Evolutionary conservation across 768 basidiomycete genomes (phyloP), one percentile per base, ranked within the genome.

Genomic region (Rhodosporidiobolus odoratus): DNA sequence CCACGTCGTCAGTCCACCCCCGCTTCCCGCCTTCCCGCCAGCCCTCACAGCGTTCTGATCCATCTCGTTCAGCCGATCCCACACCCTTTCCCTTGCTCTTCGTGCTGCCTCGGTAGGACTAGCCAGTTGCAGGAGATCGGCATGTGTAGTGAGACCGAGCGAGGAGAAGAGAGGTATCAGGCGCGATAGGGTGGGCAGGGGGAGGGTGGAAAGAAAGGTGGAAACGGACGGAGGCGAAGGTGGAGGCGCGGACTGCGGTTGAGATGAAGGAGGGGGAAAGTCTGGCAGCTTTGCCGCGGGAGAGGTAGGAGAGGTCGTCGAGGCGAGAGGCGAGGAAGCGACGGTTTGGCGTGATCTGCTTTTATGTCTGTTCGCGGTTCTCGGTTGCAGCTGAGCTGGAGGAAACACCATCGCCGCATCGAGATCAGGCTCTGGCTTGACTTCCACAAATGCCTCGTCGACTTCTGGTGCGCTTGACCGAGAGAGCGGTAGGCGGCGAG

Each of bases 201-300:
- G 58, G 58, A 74, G 69, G 16, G 68, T 60, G 41, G 32, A 9
- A 41, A 73, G 59, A 52, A 73, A 73, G 35, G 48, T 6, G 2
- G 65, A 38, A 54, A 68, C 45, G 40, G 53, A 2, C 12, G 67
- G 72, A 4, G 21, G 23, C 0, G 30, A 21, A 60, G 40, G 23
- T 15, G n/a, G 52, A 40, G 43, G 32, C n/a, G n/a, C n/a, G n/a
- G n/a, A n/a, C 45, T n/a, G 43, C 10, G 21, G 43, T 7, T 10
- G 54, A 27, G 54, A 37, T 23, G 32, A 23, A 17, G 54, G 19
- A 35, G 54, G 35, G 13, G 54, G 21, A 27, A 7, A 16, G 19
- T 7, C 4, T 27, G 13, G 52, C 52, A 34, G 21, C 30, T 30
- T 54, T 9, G 30, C 9, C 3, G 52, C 52, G 3, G 52, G 52